Evolutionary conservation across 1,139 yeast genomes (phyloP).

Genomic region (Protomyces inundatus): DNA sequence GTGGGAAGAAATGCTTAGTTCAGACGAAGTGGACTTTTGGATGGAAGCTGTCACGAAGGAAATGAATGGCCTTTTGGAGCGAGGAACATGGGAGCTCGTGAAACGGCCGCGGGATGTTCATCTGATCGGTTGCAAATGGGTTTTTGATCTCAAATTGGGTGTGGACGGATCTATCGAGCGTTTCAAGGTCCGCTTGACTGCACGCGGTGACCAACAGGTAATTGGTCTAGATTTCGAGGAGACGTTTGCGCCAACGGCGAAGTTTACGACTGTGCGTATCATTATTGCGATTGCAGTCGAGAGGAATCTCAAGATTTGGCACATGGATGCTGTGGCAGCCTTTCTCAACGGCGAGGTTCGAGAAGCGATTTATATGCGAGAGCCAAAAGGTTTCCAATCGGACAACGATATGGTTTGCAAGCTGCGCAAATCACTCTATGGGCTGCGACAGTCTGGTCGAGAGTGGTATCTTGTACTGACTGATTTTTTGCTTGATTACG

Average conservation of each 20-base stretch:
- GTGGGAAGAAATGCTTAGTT: too few species aligned
- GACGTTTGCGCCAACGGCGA: neutral
- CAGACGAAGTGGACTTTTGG: too few species aligned
- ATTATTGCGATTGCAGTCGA: neutral
- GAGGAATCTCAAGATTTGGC: neutral
- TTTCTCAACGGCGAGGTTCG: neutral
- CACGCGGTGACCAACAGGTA: neutral
- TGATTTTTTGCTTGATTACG: neutral
- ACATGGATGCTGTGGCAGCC: constrained; percentile 7
- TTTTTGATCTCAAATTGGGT: neutral
- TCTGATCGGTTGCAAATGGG: too few species aligned
- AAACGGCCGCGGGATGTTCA: too few species aligned
- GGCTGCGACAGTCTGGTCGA: constrained; percentile 6
- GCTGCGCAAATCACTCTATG: neutral
- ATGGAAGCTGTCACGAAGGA: too few species aligned
- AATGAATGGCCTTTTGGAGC: too few species aligned
- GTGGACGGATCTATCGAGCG: neutral
- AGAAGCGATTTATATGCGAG: constrained; percentile 1
- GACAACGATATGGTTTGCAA: neutral
- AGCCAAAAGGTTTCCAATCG: neutral
- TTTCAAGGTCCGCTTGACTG: neutral
- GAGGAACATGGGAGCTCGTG: too few species aligned
- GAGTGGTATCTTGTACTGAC: constrained; percentile 2
- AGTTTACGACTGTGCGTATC: neutral
- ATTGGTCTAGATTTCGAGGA: neutral